These are phyloP conservation scores for Melampsora americana DNA, from an alignment of 1,284 basidiomycete genomes.

Conservation along the genomic window DNA sequence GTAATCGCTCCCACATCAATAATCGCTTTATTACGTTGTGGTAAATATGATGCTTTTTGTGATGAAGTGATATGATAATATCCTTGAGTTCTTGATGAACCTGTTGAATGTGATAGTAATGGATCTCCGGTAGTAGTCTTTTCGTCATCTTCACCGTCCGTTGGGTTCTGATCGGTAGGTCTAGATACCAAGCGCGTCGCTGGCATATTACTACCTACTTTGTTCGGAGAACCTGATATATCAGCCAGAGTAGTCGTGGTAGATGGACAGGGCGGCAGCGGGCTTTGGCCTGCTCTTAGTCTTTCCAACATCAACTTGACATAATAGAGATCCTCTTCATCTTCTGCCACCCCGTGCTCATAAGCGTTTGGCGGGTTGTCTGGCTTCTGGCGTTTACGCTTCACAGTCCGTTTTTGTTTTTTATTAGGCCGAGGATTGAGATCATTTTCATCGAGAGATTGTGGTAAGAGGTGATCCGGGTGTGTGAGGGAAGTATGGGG, in stretches of 20 bases:
- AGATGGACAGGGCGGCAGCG: slow-evolving; percentile 48
- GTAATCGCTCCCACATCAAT: slow-evolving; percentile 56
- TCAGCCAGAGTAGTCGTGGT: neutral
- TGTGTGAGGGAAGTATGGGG: neutral
- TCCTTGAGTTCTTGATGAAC: slow-evolving; percentile 85
- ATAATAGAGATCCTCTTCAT: slow-evolving; percentile 90
- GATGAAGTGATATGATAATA: slow-evolving; percentile 89
- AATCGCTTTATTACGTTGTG: slow-evolving; percentile 61
- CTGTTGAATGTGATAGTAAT: slow-evolving; percentile 65
- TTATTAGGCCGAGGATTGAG: neutral
- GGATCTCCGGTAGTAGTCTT: slow-evolving; percentile 43
- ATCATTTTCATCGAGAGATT: neutral
- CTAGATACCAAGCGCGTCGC: slow-evolving; percentile 44
- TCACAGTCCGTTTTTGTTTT: neutral
- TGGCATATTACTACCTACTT: slow-evolving; percentile 46
- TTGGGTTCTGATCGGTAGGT: slow-evolving; percentile 48
- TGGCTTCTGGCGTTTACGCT: neutral
- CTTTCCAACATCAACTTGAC: slow-evolving; percentile 65
- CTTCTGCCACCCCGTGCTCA: slow-evolving; percentile 64
- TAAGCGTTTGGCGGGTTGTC: slow-evolving; percentile 62
- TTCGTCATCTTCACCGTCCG: slow-evolving; percentile 51
- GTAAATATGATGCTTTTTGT: slow-evolving; percentile 81
- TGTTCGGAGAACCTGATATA: neutral
- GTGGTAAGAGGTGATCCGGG: neutral
- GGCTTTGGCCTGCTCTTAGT: slow-evolving; percentile 49